A percentile compares a stretch with the other conserved stretches of the same genome.
phyloP scores from a whole-genome alignment of 192 early-diverging fungal species.

The Gaertneriomyces semiglobifer region DNA sequence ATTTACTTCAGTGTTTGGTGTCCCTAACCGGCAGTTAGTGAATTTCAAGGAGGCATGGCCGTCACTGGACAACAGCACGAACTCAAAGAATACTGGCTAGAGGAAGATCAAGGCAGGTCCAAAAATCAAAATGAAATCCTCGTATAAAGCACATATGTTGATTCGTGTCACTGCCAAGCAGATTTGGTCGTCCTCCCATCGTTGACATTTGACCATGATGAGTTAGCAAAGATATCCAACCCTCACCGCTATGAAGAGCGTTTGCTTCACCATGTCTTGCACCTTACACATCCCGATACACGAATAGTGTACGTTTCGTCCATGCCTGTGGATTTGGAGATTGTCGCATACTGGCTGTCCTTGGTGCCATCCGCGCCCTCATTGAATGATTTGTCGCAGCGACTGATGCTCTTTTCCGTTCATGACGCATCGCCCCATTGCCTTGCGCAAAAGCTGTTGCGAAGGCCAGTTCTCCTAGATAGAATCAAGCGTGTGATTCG shows the following conservation, averaged over 20 bases:
- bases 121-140: neutral
- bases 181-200: constrained; percentile 5
- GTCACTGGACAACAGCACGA: neutral
- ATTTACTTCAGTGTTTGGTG: too few species aligned
- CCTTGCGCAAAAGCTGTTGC: constrained; percentile 6
- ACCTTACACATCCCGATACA: constrained; percentile 2
- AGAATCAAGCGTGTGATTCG: neutral
- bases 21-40: too few species aligned
- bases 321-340: constrained; percentile 5
- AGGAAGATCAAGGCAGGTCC: constrained; percentile 5
- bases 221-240: neutral
- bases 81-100: constrained; percentile 4
- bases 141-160: neutral
- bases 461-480: neutral
- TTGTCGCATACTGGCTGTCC: neutral
- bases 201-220: neutral
- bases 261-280: neutral
- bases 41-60: too few species aligned
- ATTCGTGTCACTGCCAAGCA: neutral
- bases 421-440: constrained; percentile 4
- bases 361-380: neutral
- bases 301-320: neutral
- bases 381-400: neutral
- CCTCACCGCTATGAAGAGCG: neutral
- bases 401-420: neutral